Percentiles rank a stretch among this genome's conserved stretches.
Evolutionary conservation across 106 monocot species (phyloP).

Genomic region (Ottelia alismoides): DNA sequence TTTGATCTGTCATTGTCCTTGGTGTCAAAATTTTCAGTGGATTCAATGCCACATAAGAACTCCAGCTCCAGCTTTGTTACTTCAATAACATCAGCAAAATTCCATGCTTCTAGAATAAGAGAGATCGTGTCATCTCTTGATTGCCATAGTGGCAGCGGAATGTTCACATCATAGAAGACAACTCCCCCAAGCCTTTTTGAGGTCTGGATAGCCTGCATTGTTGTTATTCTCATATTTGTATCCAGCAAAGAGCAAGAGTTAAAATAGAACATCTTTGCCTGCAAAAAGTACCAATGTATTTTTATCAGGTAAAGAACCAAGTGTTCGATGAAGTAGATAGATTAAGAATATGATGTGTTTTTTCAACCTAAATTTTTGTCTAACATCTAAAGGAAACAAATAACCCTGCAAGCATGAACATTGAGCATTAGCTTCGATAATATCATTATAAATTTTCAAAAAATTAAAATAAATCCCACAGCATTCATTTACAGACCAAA

Average conservation of each 20-base stretch:
- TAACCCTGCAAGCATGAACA: too few relatives aligned
- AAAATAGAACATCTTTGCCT: conserved; percentile 95
- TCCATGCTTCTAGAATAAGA: conserved; percentile 56
- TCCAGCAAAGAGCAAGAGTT: conserved; percentile 65
- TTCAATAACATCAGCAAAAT: conserved; percentile 59
- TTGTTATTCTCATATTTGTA: conserved; percentile 34
- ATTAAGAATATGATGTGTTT: too few relatives aligned
- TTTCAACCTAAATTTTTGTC: too few relatives aligned
- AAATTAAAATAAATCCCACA: too few relatives aligned
- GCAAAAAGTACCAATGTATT: conserved; percentile 27
- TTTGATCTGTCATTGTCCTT: conserved; percentile 63
- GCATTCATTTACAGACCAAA: too few relatives aligned
- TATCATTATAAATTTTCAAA: too few relatives aligned
- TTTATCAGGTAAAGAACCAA: too few relatives aligned
- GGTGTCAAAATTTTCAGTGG: conserved; percentile 51
- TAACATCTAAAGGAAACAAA: too few relatives aligned
- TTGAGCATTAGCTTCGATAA: too few relatives aligned
- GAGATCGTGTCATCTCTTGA: conserved; percentile 54
- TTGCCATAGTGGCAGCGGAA: conserved; percentile 63
- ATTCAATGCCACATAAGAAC: conserved; percentile 51
- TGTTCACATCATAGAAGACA: conserved; percentile 72
- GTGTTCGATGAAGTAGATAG: too few relatives aligned
- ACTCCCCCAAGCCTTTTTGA: conserved; percentile 51
- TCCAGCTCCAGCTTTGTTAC: conserved; percentile 82
- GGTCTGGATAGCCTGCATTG: conserved; percentile 46